These are phyloP conservation scores for Typha latifolia DNA, from an alignment of 176 grass and related monocot species.

Conservation along the genomic window DNA sequence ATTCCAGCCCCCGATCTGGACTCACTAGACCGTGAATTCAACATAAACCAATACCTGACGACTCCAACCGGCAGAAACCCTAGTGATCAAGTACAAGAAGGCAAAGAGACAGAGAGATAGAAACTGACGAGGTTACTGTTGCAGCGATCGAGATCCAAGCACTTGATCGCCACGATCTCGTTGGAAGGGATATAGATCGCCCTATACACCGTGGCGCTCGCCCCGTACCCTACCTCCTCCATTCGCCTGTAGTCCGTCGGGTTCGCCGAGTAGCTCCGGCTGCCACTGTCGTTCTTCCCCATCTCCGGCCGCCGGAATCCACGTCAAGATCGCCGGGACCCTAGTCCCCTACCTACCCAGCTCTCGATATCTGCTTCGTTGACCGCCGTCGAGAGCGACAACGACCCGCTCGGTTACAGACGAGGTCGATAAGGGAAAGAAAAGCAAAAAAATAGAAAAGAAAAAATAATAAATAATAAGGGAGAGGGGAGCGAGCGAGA, in stretches of 20 bases:
- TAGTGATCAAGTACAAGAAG: neutral
- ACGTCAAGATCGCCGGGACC: neutral
- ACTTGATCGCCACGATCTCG: constrained; percentile 79
- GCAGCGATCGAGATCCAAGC: constrained; percentile 98
- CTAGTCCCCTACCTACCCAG: neutral
- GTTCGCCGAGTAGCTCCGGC: constrained; percentile 48
- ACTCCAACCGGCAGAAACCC: constrained; percentile 1
- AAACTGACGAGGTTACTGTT: constrained; percentile 87
- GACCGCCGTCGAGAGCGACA: constrained; percentile 19
- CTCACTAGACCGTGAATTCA: neutral
- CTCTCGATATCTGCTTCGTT: constrained; percentile 30
- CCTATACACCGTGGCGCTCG: constrained; percentile 83
- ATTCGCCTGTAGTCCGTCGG: constrained; percentile 56
- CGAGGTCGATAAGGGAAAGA: neutral
- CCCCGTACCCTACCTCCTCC: constrained; percentile 86
- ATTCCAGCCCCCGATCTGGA: neutral
- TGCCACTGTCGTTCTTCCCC: constrained; percentile 22
- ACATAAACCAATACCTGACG: constrained; percentile 17
- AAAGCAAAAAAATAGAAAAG: neutral
- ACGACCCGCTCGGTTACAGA: neutral
- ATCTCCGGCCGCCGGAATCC: constrained; percentile 4
- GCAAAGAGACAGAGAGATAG: neutral
- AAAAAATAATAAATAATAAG: neutral
- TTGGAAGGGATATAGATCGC: constrained; percentile 63
- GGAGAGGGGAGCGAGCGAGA: neutral